Evolutionary conservation across 202 grass and related monocot species (phyloP), one percentile per base, ranked within the genome.

Genomic region (Carex sylvatica): DNA sequence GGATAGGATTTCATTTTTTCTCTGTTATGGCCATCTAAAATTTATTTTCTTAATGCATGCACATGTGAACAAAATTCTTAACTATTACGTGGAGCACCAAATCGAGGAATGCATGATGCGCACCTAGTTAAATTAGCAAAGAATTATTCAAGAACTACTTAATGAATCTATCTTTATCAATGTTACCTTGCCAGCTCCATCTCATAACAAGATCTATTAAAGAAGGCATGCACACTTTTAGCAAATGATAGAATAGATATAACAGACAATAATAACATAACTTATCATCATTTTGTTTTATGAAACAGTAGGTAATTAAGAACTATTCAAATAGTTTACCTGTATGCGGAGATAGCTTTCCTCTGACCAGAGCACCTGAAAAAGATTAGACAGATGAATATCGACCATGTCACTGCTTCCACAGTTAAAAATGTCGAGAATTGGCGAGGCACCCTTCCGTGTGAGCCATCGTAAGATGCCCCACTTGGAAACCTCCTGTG

Each of bases 381-480:
- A 95, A 72, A 92, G 89, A 54, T 87, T 86, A 3, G 82, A 83
- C 70, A 95, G 67, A 63, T 95, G 83, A 85, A 92, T 92, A 85
- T 95, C 93, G 2, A 95, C 93, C 88, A 95, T 92, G 56, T 95
- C 86, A 6, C 83, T 86, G 46, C 90, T 90, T 56, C 88, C 89
- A 16, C 74, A 4, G 55, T 67, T 95, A 51, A 89, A 91, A 70
- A 95, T 89, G 78, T 95, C 93, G 22, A 92, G 14, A 47, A 95
- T 81, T n/a, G 93, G 93, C 0, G 75, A 62, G 0, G 74, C 67
- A 62, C 76, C 53, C 2, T 80, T 52, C 59, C 87, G 85, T 40
- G 79, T 59, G 52, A 95, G 87, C 93, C 93, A 92, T 36, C 80
- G 74, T 65, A 95, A 80, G 36, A 92, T 51, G 12, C 93, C 90